Base-by-base conservation (phyloP, 2,329 filamentous ascomycete genomes). In the Pseudogymnoascus sp. region DNA sequence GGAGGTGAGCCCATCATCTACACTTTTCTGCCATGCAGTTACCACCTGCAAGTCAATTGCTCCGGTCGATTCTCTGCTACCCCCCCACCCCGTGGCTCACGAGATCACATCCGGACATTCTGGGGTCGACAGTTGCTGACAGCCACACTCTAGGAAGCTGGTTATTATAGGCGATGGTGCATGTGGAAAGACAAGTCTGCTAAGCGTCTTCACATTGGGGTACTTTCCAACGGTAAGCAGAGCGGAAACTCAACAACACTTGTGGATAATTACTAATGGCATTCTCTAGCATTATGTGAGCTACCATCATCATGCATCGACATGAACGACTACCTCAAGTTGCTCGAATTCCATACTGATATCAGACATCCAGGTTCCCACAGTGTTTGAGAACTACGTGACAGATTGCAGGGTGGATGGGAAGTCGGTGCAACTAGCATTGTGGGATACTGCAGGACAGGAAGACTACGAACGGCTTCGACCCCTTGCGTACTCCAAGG, bases 391-490 rank as follows among this genome's bases (percentile, higher is more conserved):
- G 75, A 99, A 99, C 79, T 99, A 99, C 73, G 95, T 99, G 68
- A 99, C 95, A 70, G 95, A 99, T 79, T 99, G 95, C 78, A 85
- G 93, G 79, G 95, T 99, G 65, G 95, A 99, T 75, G 95, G 95
- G 72, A 96, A 96, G 76, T 96, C 91, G n/a, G 95, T 99, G 40
- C 95, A 99, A 79, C 83, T 99, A 67, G 95, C 95, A 61, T 81
- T 99, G 71, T 99, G 95, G 95, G 95, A 99, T 86, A 99, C 95
- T n/a, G 95, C 95, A 61, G 95, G 95, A 65, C 95, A 99, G 77
- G 95, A 99, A 83, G 95, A 99, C 75, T 99, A 99, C 76, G 95
- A 99, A 77, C 85, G 95, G 74, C 81, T 99, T 78, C 89, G 95
- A 67, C 95, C 95, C 61, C 82, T 99, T 61, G 95, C 95, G 67